Conservation (phyloP, 1,284 basidiomycete species). For the Phellinidium pouzarii region DNA sequence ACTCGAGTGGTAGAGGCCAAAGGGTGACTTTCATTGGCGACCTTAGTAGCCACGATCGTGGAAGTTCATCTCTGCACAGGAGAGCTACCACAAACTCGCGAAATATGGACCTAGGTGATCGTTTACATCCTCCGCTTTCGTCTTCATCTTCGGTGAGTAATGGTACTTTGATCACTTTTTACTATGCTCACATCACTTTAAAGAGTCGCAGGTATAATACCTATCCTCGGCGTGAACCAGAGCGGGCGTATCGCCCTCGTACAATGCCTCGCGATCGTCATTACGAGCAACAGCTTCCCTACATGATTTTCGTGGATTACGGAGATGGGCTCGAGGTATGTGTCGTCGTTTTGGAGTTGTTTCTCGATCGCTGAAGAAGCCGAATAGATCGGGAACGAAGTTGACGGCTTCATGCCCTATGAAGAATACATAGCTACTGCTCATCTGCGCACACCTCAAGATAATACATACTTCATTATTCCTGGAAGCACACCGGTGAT, state of each 20-base stretch:
- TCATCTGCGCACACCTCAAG: constrained; percentile 12
- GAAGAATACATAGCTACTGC: constrained; percentile 20
- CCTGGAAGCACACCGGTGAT: constrained; percentile 18
- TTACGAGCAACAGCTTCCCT: constrained; percentile 8
- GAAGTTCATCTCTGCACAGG: neutral
- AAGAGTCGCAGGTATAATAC: neutral
- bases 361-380: neutral
- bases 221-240: constrained; percentile 2
- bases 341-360: neutral
- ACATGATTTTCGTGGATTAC: constrained; percentile 19
- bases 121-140: neutral
- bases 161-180: neutral
- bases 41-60: neutral
- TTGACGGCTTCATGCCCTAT: constrained; percentile 24
- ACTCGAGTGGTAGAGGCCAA: neutral
- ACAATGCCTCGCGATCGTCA: neutral
- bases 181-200: neutral
- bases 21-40: constrained; percentile 13
- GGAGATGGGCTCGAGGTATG: constrained; percentile 19
- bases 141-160: neutral
- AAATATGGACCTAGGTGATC: neutral
- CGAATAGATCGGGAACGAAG: constrained; percentile 22
- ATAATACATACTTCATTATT: constrained; percentile 19
- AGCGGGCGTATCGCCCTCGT: neutral
- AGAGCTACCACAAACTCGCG: neutral